Evolutionary conservation across 371 early-diverging fungal species (phyloP), one percentile per base, ranked within the genome.

Genomic region (Mucor saturninus): DNA sequence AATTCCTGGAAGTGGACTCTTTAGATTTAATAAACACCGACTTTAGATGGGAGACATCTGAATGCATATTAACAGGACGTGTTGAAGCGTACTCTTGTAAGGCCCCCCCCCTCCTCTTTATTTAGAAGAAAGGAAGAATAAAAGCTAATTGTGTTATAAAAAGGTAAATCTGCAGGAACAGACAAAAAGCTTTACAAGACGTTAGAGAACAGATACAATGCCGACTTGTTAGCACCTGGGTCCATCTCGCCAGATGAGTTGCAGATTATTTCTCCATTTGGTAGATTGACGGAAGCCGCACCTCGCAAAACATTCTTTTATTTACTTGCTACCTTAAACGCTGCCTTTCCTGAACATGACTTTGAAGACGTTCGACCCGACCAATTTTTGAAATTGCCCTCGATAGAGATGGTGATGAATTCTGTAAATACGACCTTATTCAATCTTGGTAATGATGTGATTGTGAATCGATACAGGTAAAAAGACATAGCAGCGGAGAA

Each of bases 271-370:
- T 94, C 94, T 21, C 94, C 93, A 35, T 94, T 91, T 79, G 96
- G 95, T 3, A 88, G 93, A 5, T 75, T 95, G 69, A 85, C 89
- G 26, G 88, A 94, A 68, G 67, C 89, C 1, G 81, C 92, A 5
- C 89, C 92, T 31, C 73, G 91, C 59, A 92, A 89, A 79, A 94
- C 93, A 2, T 83, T 96, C 54, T 96, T 94, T 69, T 96, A 94
- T 72, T 83, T 97, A 10, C 84, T 97, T 39, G 93, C 93, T 8
- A 96, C 96, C 0, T 79, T 97, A 43, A 97, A 97, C 65, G 92
- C 95, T 5, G 91, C 93, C 2, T 97, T 91, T 64, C 96, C 98
- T 4, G 96, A 97, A 64, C 91, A 95, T 66, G 98, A 96, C 71
- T 97, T 97, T 79, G 93, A 94, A 58, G 93, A 93, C 55, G 80